Conservation (phyloP, 108 stramenopile species). For the Pseudonitzschia delicatissima region DNA sequence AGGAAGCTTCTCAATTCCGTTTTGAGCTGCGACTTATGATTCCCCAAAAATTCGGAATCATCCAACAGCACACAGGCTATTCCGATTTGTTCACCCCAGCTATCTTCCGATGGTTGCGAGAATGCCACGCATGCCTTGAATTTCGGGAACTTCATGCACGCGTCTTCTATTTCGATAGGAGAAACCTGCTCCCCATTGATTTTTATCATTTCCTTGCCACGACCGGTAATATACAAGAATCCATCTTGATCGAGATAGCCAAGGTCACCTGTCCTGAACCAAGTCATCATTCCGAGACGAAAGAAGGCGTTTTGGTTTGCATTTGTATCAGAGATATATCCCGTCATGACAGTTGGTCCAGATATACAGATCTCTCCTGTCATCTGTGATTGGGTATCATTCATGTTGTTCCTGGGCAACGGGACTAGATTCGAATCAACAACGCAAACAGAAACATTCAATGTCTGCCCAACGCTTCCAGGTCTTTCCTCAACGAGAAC, state of each 20-base stretch:
- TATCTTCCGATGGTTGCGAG: not conserved
- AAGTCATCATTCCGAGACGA: slow-evolving; percentile 1
- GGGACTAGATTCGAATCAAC: slow-evolving; percentile 8
- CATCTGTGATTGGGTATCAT: not conserved
- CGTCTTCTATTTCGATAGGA: slow-evolving; percentile 56
- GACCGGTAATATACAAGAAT: slow-evolving; percentile 46
- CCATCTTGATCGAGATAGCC: slow-evolving; percentile 54
- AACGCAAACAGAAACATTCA: slow-evolving; percentile 13
- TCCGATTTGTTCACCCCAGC: slow-evolving; percentile 14
- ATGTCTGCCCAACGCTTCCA: slow-evolving; percentile 3
- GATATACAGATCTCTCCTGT: slow-evolving; percentile 37
- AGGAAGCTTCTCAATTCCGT: not conserved
- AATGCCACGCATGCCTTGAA: slow-evolving; percentile 7
- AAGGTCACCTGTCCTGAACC: slow-evolving; percentile 36
- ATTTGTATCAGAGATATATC: slow-evolving; percentile 28
- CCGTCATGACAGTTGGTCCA: slow-evolving; percentile 12
- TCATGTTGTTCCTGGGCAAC: not conserved
- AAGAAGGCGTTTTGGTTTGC: slow-evolving; percentile 30
- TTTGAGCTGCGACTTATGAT: not conserved
- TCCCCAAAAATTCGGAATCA: not conserved
- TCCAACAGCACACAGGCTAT: slow-evolving; percentile 7
- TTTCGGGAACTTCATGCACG: slow-evolving; percentile 11
- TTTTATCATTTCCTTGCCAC: slow-evolving; percentile 63
- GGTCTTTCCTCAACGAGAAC: not conserved
- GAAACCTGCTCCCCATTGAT: slow-evolving; percentile 56